Conservation (phyloP, 1,139 yeast species). For the Yamadazyma siamensis region DNA sequence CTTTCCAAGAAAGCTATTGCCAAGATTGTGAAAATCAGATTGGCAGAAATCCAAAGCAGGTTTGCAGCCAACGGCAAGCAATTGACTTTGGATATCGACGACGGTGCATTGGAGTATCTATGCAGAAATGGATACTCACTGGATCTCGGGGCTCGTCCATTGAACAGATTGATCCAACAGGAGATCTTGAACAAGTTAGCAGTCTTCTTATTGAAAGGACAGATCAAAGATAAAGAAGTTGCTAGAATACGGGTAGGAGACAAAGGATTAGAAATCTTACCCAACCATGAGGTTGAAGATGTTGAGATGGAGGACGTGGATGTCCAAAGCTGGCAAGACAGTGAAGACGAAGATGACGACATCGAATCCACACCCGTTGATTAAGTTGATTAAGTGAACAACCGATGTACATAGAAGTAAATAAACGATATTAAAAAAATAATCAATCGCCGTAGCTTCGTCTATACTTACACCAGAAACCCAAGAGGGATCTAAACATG, state of each 20-base stretch:
- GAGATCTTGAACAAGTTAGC: constrained; percentile 88
- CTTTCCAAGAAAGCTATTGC: constrained; percentile 87
- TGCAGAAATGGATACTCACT: constrained; percentile 84
- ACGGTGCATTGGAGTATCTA: constrained; percentile 75
- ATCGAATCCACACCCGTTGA: constrained; percentile 17
- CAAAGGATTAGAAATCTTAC: constrained; percentile 70
- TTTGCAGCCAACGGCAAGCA: constrained; percentile 81
- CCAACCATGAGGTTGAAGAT: constrained; percentile 76
- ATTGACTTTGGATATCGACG: constrained; percentile 64
- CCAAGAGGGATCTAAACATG: too few species aligned
- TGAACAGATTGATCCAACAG: constrained; percentile 87
- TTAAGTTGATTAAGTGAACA: too few species aligned
- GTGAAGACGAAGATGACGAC: constrained; percentile 53
- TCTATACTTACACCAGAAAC: too few species aligned
- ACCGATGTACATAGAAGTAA: too few species aligned
- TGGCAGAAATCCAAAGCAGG: constrained; percentile 79
- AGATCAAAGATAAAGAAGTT: constrained; percentile 80
- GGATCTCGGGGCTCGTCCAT: constrained; percentile 96
- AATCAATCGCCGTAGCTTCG: too few species aligned
- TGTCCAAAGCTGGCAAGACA: constrained; percentile 54
- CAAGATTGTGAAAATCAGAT: constrained; percentile 83
- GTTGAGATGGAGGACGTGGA: constrained; percentile 54
- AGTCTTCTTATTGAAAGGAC: constrained; percentile 80
- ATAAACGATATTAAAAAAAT: too few species aligned
- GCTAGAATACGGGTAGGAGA: constrained; percentile 64